Conservation (phyloP, 306 rosid genomes). For the Boehmeria nivea region DNA sequence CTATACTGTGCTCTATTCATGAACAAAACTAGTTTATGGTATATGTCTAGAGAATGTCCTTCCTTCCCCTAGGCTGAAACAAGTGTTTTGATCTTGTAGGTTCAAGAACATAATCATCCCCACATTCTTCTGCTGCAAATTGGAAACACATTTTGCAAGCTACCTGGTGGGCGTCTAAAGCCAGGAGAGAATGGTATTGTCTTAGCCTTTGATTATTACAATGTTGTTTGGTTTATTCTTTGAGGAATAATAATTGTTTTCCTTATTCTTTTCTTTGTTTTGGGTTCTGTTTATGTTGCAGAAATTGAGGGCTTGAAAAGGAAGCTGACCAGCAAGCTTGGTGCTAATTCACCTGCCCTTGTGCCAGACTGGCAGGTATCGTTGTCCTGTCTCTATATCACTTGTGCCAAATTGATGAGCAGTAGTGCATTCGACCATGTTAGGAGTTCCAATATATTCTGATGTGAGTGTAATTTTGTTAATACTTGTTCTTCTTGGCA, state of each 20-base stretch:
- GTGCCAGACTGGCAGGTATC: conserved; percentile 95
- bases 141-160: conserved; percentile 97
- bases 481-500: conserved; percentile 7
- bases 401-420: too few species aligned
- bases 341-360: conserved; percentile 71
- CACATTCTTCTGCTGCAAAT: conserved; percentile 97
- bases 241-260: neutral
- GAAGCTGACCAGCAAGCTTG: conserved; percentile 96
- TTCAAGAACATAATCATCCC: conserved; percentile 98
- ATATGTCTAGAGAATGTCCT: neutral
- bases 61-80: conserved; percentile 14
- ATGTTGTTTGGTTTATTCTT: neutral
- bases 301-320: conserved; percentile 93
- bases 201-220: neutral
- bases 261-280: conserved; percentile 4
- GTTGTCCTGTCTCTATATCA: neutral
- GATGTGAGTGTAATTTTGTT: neutral
- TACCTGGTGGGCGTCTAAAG: conserved; percentile 97
- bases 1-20: conserved; percentile 8
- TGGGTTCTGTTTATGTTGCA: conserved; percentile 22
- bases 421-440: neutral
- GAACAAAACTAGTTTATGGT: conserved; percentile 1
- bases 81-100: conserved; percentile 42
- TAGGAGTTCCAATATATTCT: neutral
- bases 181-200: conserved; percentile 93